Base-by-base conservation (phyloP, 2,329 filamentous ascomycete species). In the Cladosporium sp. region DNA sequence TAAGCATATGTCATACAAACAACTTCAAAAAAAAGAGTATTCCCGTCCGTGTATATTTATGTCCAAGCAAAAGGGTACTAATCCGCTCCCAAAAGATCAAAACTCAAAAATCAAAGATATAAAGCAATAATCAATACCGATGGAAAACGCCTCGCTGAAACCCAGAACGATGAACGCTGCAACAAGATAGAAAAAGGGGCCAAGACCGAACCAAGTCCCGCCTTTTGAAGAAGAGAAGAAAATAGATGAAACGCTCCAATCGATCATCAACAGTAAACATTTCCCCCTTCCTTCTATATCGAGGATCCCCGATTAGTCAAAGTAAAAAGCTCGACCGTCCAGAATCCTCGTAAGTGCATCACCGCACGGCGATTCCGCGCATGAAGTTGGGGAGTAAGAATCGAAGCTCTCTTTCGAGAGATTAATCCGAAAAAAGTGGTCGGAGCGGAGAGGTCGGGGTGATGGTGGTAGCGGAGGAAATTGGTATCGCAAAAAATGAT, bases 171-270 rank as follows among this genome's bases (percentile, higher is more conserved):
- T 22, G 43, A 47, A 28, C 43, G 43, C 43, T 47, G 20, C 49
- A 38, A 38, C 20, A 39, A 25, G 7, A 54, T 19, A 43, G 15
- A 38, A 36, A 11, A n/a, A 28, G 37, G 42, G 51, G 17, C 28
- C 34, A 20, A 25, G 40, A 52, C 20, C 51, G 6, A 6, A 38
- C 19, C 51, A 15, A 3, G 12, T 30, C 9, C 36, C 5, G 43
- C 37, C 17, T 9, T 39, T 15, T 28, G 22, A 47, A 47, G 22
- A 47, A 47, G 30, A 47, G 11, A 50, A 49, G 22, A 36, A n/a
- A 49, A 34, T 5, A 17, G 28, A 36, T 34, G 14, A 50, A 36
- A 39, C 55, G 60, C 49, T 51, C 49, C 54, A 58, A 54, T 54
- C 58, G 50, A 54, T 57, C 17, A 58, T n/a, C 28, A 38, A 34